Base-by-base conservation (phyloP, 441 rosid genomes). In the Brassica balearica region DNA sequence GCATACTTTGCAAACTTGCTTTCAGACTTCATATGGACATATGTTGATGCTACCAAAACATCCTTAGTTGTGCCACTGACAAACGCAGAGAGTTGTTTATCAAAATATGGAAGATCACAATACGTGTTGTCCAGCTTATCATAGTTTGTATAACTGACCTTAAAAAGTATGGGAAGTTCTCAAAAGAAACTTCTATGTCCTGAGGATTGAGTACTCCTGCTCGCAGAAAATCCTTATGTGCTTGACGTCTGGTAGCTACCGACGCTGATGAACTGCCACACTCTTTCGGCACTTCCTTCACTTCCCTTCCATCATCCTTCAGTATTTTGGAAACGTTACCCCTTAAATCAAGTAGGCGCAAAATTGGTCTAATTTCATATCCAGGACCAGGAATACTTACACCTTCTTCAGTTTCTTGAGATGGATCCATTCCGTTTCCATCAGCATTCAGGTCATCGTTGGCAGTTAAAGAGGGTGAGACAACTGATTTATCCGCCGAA, bases 131-230 rank as follows among this genome's bases (percentile, higher is more conserved):
- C 19, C 38, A 71, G 27, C 60, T 65, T 71, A 12, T 34, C 72
- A 48, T 29, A 59, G 46, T 15, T 25, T 73, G 32, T 51, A 29
- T 7, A 51, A 8, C 6, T 46, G 72, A 93, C 98, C 98, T 94
- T 69, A 94, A 82, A 80, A 87, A 94, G 79, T 94, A 94, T 27
- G 98, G 98, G 72, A 94, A 94, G 80, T 87, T 83, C 46, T 90
- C 98, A 65, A 94, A 90, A 72, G 98, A 89, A 76, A 86, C 98
- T 63, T 88, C 82, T 75, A 89, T 75, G 68, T 81, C 82, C 84
- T 88, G 89, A 55, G 97, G 86, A 81, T 77, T 82, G 20, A 89
- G 84, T 77, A 91, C 81, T 78, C 90, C 91, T 79, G 85, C 89
- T 65, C 73, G 87, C 71, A 95, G 74, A 84, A 83, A 82, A 41